Conservation (phyloP, 768 basidiomycete species). For the Boletus insuetus region DNA sequence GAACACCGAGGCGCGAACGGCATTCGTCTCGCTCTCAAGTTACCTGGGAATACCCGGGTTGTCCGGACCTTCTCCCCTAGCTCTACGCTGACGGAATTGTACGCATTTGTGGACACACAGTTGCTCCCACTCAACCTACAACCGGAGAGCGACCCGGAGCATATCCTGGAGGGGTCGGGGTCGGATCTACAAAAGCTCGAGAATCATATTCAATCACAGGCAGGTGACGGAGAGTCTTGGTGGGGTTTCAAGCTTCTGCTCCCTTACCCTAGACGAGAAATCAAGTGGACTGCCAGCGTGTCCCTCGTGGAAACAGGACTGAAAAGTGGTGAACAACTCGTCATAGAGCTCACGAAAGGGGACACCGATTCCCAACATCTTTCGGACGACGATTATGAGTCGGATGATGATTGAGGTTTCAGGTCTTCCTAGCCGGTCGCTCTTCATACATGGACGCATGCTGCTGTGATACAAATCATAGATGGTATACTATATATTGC, state of each 20-base stretch:
- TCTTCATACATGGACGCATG: no score
- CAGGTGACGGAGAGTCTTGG: slow-evolving; percentile 40
- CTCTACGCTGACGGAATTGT: slow-evolving; percentile 61
- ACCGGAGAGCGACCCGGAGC: slow-evolving; percentile 40
- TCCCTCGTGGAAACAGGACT: slow-evolving; percentile 47
- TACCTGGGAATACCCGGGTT: slow-evolving; percentile 55
- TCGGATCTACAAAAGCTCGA: slow-evolving; percentile 39
- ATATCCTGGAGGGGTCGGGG: slow-evolving; percentile 36
- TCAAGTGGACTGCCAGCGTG: slow-evolving; percentile 45
- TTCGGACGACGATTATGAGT: slow-evolving; percentile 56
- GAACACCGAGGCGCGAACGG: slow-evolving; percentile 26
- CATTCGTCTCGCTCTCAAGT: slow-evolving; percentile 50
- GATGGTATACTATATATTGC: no score
- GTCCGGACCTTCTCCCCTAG: slow-evolving; percentile 51
- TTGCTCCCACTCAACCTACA: slow-evolving; percentile 43
- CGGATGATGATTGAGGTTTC: slow-evolving; percentile 41
- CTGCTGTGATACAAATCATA: no score
- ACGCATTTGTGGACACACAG: slow-evolving; percentile 68
- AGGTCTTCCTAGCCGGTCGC: no score
- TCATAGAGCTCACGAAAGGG: slow-evolving; percentile 47
- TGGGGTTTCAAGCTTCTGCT: slow-evolving; percentile 73
- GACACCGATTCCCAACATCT: slow-evolving; percentile 19
- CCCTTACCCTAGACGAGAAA: slow-evolving; percentile 68
- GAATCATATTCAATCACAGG: slow-evolving; percentile 31
- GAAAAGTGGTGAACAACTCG: slow-evolving; percentile 60